Evolutionary conservation across 257 asterid species (phyloP), one percentile per base, ranked within the genome.

Genomic region (Anisodus tanguticus): DNA sequence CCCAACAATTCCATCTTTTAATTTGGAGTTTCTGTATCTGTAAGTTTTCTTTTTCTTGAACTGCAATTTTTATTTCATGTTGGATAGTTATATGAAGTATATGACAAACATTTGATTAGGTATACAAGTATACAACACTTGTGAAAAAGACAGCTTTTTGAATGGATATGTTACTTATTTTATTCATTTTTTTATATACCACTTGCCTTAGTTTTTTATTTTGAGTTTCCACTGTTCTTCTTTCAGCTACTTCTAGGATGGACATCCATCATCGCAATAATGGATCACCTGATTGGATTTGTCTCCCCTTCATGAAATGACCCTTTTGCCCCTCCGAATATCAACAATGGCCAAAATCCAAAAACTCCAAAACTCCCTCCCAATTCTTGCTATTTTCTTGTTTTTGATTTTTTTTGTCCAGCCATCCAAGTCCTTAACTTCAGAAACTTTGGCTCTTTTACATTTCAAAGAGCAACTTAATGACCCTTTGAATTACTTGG

Each of bases 401-500:
- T 80, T 89, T 79, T 12, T 90, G 57, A 84, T 86, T 45, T 86
- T 86, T 31, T 37, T 83, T 64, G 85, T 84, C 70, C 86, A 67
- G 7, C 62, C 85, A 59, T 91, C 89, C 49, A 78, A 71, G 74
- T 82, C 90, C 81, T 85, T 87, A 54, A 81, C 54, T 10, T 22
- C 68, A 17, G 99, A 96, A 86, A 83, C 86, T 43, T 87, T 87
- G 76, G 98, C 97, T 84, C 91, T 96, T 60, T 87, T 94, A 68
- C 92, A 91, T 39, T 92, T 96, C 93, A 96, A 92, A 85, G 85
- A 82, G 81, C 91, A 88, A 62, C 86, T 96, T 55, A 60, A 31
- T 90, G 99, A 96, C 87, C 98, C 98, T 47, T 82, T 90, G 64
- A 90, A 89, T 88, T 83, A 84, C 85, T 87, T 96, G 71, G 90